Evolutionary conservation across 768 basidiomycete genomes (phyloP), one percentile per base, ranked within the genome.

Genomic region (Exsudoporus frostii): DNA sequence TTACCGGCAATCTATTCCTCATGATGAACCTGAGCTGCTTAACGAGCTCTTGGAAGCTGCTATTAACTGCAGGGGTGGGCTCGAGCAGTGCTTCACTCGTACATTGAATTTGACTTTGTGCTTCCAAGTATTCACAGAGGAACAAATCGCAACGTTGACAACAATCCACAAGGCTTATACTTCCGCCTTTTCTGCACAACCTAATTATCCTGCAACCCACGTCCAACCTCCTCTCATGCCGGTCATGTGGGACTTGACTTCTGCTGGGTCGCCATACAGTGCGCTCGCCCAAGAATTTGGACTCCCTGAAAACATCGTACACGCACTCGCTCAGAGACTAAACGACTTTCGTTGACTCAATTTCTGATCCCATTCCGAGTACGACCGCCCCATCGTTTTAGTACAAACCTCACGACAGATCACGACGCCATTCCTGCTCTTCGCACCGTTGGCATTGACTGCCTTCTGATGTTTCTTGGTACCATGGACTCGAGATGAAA

Each of bases 241-340:
- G 34, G 53, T 50, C 50, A 63, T 62, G 65, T 65, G 55, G 58
- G 58, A 63, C 33, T 34, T 37, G n/a, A 24, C 53, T 11, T 17
- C 49, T 25, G 30, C 51, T 27, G 54, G 51, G 42, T 58, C 59
- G 38, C 76, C 63, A 49, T 82, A 65, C 24, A 76, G 76, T 42
- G 77, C 79, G 22, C 76, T 90, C n/a, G 87, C 88, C 22, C 76
- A 76, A 58, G 88, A 89, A 66, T 88, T 88, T 55, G 87, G 87
- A n/a, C 76, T 89, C 20, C 83, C 87, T 49, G 73, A 86, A 30
- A 76, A 83, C 39, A 65, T 88, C 25, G 80, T 89, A 41, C 79
- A 87, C 62, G 84, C 84, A 4, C 76, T 88, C 41, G 83, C 80
- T 37, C 82, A 85, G 55, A 77, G 86, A 45, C 73, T 88, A 10